A percentile compares a stretch with the other conserved stretches of the same genome.
Conservation (phyloP, 2,329 filamentous ascomycete species). For the Blumeria hordei region DNA sequence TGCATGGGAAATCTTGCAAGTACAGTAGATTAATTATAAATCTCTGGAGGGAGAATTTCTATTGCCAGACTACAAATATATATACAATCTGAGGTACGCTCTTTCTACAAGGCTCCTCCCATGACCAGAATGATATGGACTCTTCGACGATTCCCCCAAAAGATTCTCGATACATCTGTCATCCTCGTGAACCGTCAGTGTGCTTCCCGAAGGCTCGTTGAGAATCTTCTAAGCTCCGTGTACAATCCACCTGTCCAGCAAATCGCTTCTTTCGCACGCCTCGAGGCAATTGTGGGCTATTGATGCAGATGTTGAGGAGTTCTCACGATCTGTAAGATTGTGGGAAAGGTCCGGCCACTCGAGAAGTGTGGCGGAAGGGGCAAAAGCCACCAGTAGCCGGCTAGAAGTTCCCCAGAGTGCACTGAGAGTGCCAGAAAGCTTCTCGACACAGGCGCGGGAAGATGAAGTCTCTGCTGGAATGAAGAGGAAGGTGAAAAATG, state of each 20-base stretch:
- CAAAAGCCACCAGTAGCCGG: background rate
- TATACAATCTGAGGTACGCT: too few species aligned
- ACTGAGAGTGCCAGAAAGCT: background rate
- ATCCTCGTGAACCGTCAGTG: too few species aligned
- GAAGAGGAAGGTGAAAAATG: background rate
- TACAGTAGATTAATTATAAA: too few species aligned
- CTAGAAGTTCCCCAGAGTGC: background rate
- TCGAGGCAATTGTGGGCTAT: background rate
- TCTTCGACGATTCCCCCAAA: too few species aligned
- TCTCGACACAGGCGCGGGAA: background rate
- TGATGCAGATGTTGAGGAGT: background rate
- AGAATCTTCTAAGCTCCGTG: too few species aligned
- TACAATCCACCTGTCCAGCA: background rate
- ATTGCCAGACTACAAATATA: too few species aligned
- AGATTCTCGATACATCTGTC: too few species aligned
- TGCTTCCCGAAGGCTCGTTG: too few species aligned
- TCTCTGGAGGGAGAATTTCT: too few species aligned
- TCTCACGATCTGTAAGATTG: background rate
- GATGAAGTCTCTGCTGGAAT: background rate
- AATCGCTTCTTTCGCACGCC: background rate
- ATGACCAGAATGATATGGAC: too few species aligned
- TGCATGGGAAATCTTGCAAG: too few species aligned
- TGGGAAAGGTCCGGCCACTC: background rate
- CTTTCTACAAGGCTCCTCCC: too few species aligned
- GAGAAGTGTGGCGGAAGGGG: background rate